Evolutionary conservation across 176 grass and related monocot genomes (phyloP).

Genomic region (Tuctoria greenei): DNA sequence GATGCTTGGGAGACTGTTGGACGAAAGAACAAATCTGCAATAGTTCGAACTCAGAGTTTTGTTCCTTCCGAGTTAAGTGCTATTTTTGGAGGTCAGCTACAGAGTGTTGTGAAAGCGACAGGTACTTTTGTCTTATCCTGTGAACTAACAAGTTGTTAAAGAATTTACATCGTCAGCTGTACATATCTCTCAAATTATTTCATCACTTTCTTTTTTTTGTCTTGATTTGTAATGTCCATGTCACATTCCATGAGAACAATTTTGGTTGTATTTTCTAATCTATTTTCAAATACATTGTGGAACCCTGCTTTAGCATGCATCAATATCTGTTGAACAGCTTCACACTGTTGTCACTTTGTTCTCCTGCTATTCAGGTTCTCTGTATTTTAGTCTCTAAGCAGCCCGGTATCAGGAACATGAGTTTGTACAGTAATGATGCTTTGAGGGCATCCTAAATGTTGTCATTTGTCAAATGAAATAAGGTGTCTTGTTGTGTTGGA

Average conservation of each 20-base stretch:
- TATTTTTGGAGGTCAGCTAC: slow-evolving; percentile 95
- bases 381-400: background rate
- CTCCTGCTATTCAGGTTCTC: background rate
- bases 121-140: slow-evolving; percentile 47
- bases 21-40: slow-evolving; percentile 86
- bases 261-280: background rate
- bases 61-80: slow-evolving; percentile 78
- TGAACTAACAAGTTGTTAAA: background rate
- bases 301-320: background rate
- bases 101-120: slow-evolving; percentile 77
- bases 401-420: background rate
- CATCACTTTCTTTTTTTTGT: background rate
- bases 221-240: background rate
- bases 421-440: slow-evolving; percentile 15
- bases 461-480: background rate
- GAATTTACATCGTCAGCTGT: background rate
- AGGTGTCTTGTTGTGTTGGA: background rate
- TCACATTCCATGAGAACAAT: background rate
- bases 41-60: slow-evolving; percentile 90
- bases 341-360: too few relatives aligned
- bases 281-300: background rate
- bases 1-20: slow-evolving; percentile 99
- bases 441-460: background rate
- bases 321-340: slow-evolving; percentile 5
- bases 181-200: background rate